Base-by-base conservation (phyloP, 495 filamentous ascomycete species). In the Stereocaulon alpinum region DNA sequence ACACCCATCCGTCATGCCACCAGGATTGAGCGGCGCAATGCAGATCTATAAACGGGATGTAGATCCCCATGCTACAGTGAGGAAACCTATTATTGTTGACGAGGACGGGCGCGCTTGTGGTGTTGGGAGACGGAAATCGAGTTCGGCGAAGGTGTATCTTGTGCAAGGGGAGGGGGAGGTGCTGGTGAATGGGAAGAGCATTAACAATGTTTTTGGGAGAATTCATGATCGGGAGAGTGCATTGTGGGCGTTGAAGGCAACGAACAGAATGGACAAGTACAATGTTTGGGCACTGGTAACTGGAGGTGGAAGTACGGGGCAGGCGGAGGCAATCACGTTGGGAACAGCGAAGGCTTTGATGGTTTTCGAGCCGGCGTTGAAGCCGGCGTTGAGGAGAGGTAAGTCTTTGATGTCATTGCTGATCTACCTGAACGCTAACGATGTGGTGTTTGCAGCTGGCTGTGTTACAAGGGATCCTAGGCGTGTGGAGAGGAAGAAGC, bases 401-500 rank as follows among this genome's bases (percentile, higher is more conserved):
- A 80, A 76, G 88, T 79, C 65, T 34, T 53, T 32, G 30, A 24
- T 20, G 3, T 60, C 40, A 29, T 40, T n/a, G 27, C 54, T 56
- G 66, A 64, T 12, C n/a, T 37, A 17, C 56, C 29, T 20, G 11
- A 27, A 40, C 47, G 42, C 29, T 20, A 64, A 66, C 50, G n/a
- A 61, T 44, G 40, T 41, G 52, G 11, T 59, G 40, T 41, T 68
- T 49, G 34, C 66, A 98, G 94, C 92, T 69, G 93, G 93, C 56
- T 87, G 84, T 69, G 80, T 97, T 59, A 95, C 91, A 54, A 86
- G 95, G 63, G 91, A 99, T 80, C 81, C 87, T 43, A 87, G 91
- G 71, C 83, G 77, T 55, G 94, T 97, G 61, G 93, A 99, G 76
- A 90, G 93, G 67, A 99, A 99, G 86, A 99, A 99, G 82, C 82